Evolutionary conservation across 352 stramenopile species (phyloP).

Genomic region (Pythium grandisporangium): DNA sequence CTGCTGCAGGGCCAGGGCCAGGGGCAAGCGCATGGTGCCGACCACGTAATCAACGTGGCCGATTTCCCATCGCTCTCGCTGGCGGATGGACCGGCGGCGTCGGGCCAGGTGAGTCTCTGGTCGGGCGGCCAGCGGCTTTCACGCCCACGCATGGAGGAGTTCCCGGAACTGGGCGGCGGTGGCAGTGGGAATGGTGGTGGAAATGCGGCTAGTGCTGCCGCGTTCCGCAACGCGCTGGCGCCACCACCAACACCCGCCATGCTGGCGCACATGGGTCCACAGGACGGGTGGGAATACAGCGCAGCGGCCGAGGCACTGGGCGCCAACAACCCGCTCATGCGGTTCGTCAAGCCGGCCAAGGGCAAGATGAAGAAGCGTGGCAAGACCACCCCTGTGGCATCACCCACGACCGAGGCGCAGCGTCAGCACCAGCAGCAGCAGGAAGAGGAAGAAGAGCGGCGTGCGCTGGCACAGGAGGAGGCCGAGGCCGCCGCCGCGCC

Average conservation of each 20-base stretch:
- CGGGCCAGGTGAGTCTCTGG: constrained; percentile 47
- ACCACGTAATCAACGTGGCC: constrained; percentile 73
- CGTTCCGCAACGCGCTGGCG: constrained; percentile 68
- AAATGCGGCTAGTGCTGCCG: constrained; percentile 8
- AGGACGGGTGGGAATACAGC: constrained; percentile 61
- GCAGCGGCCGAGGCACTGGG: constrained; percentile 56
- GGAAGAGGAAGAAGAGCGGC: constrained; percentile 19
- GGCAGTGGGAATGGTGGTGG: constrained; percentile 5
- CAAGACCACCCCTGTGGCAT: constrained; percentile 8
- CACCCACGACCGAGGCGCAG: constrained; percentile 23
- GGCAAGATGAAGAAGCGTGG: constrained; percentile 62
- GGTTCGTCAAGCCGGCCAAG: constrained; percentile 67
- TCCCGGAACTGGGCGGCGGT: constrained; percentile 37
- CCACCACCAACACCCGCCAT: constrained; percentile 64
- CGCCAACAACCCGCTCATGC: constrained; percentile 73
- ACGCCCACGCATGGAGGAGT: constrained; percentile 49
- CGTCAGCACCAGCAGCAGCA: constrained; percentile 19
- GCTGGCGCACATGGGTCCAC: constrained; percentile 55
- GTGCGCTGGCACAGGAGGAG: too few relatives aligned
- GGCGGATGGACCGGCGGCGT: constrained; percentile 7
- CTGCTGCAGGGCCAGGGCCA: constrained; percentile 19
- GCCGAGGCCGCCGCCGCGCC: constrained; percentile 16
- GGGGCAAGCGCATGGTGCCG: constrained; percentile 1
- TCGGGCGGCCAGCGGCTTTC: constrained; percentile 46
- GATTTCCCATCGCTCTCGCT: constrained; percentile 78